Evolutionary conservation across 257 asterid species (phyloP).

Genomic region (Ajuga chamaepitys): DNA sequence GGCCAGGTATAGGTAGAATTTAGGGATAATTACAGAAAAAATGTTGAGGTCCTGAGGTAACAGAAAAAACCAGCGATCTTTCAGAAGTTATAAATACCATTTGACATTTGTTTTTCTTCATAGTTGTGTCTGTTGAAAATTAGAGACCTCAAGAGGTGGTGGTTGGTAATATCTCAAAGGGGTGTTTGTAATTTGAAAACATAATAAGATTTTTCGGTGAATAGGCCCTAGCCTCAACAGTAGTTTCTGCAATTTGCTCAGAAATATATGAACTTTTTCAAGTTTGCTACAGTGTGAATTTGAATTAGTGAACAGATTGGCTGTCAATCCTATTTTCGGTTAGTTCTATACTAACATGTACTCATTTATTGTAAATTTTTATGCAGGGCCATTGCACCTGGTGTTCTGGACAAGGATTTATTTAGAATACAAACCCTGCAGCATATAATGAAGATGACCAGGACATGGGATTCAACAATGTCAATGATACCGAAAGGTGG

Average conservation of each 20-base stretch:
- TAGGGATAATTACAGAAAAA: too few species aligned
- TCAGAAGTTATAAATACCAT: too few species aligned
- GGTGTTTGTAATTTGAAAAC: too few species aligned
- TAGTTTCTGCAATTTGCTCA: too few species aligned
- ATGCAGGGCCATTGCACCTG: constrained; percentile 69
- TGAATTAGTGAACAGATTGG: not conserved
- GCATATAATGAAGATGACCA: constrained; percentile 85
- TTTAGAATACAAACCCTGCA: constrained; percentile 75
- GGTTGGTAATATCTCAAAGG: too few species aligned
- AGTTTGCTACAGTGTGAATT: constrained; percentile 4
- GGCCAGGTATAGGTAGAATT: constrained; percentile 36
- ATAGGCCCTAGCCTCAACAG: too few species aligned
- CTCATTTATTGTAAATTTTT: constrained; percentile 12
- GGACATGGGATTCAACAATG: constrained; percentile 97
- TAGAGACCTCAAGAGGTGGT: too few species aligned
- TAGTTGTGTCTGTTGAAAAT: too few species aligned
- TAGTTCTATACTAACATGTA: constrained; percentile 27
- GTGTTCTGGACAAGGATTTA: constrained; percentile 61
- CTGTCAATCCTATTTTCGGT: not conserved
- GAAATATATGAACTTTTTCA: not conserved
- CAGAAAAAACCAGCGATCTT: too few species aligned
- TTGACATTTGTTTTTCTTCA: too few species aligned
- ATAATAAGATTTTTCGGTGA: too few species aligned
- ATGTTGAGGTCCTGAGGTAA: too few species aligned
- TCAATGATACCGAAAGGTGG: constrained; percentile 96